Evolutionary conservation across 805 yeast species (phyloP).

Genomic region (Spathaspora hagerdaliae): DNA sequence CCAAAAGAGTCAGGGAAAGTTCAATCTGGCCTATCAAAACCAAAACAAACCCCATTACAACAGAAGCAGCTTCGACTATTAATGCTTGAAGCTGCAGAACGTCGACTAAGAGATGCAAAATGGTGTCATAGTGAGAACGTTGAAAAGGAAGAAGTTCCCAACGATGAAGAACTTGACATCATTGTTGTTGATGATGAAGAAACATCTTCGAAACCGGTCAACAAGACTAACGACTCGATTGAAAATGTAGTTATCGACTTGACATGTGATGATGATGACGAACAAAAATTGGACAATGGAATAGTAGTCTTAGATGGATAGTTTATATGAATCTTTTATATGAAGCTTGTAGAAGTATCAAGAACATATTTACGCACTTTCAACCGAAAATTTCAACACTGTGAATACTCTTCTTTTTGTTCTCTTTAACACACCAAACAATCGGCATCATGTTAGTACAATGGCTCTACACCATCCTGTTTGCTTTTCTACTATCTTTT

Average conservation of each 20-base stretch:
- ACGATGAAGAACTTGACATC: conserved; percentile 42
- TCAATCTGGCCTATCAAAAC: conserved; percentile 2
- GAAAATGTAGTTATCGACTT: conserved; percentile 12
- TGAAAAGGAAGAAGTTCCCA: conserved; percentile 32
- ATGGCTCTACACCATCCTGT: too few relatives aligned
- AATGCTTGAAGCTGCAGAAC: conserved; percentile 59
- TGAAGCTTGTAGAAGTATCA: too few relatives aligned
- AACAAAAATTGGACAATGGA: conserved; percentile 6
- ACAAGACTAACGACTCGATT: neutral
- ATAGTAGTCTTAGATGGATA: conserved; percentile 19
- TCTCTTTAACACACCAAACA: too few relatives aligned
- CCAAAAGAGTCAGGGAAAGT: neutral
- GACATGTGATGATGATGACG: conserved; percentile 11
- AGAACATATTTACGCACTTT: too few relatives aligned
- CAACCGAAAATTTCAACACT: too few relatives aligned
- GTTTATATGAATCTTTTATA: neutral
- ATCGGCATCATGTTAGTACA: too few relatives aligned
- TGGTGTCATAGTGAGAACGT: conserved; percentile 37
- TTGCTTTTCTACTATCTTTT: neutral
- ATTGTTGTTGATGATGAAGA: conserved; percentile 14
- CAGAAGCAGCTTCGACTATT: conserved; percentile 33
- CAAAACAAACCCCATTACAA: neutral
- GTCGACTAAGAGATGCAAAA: conserved; percentile 50
- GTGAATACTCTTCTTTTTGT: too few relatives aligned
- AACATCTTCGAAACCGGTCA: neutral